Evolutionary conservation across 2,329 filamentous ascomycete genomes (phyloP).

Genomic region (Penicillium sp.): DNA sequence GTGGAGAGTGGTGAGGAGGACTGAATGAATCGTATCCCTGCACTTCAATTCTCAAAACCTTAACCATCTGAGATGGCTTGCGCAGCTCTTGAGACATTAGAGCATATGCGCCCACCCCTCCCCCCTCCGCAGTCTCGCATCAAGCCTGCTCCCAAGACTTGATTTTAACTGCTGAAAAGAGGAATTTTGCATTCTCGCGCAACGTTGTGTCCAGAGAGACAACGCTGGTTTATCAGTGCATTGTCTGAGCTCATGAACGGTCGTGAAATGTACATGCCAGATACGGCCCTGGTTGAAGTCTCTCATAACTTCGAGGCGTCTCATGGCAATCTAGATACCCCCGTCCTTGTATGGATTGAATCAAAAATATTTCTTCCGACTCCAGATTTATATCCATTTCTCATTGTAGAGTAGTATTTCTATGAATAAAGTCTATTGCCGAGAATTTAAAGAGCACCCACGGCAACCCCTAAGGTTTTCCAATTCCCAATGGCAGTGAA

Average conservation of each 20-base stretch:
- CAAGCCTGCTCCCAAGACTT: neutral
- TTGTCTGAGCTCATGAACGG: neutral
- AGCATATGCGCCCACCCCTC: neutral
- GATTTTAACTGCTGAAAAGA: neutral
- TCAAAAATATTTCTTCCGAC: neutral
- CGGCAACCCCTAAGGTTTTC: too few species aligned
- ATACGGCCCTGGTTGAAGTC: neutral
- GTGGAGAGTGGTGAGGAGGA: constrained; percentile 46
- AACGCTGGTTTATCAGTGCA: neutral
- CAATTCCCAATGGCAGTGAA: too few species aligned
- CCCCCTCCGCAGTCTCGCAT: neutral
- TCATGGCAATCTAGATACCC: constrained; percentile 4
- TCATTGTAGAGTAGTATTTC: neutral
- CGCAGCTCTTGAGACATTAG: neutral
- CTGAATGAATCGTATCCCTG: constrained; percentile 14
- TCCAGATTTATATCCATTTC: neutral
- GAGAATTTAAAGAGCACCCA: too few species aligned
- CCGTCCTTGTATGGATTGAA: constrained; percentile 4
- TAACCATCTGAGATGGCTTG: neutral
- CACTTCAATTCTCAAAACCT: neutral
- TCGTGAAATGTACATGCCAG: neutral
- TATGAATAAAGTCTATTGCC: neutral
- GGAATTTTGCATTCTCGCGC: neutral
- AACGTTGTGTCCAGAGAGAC: neutral
- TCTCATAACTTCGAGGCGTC: neutral